Percentiles rank a stretch among this genome's conserved stretches.
phyloP scores from a whole-genome alignment of 2,329 filamentous ascomycete genomes.

The Neofusicoccum laricinum region DNA sequence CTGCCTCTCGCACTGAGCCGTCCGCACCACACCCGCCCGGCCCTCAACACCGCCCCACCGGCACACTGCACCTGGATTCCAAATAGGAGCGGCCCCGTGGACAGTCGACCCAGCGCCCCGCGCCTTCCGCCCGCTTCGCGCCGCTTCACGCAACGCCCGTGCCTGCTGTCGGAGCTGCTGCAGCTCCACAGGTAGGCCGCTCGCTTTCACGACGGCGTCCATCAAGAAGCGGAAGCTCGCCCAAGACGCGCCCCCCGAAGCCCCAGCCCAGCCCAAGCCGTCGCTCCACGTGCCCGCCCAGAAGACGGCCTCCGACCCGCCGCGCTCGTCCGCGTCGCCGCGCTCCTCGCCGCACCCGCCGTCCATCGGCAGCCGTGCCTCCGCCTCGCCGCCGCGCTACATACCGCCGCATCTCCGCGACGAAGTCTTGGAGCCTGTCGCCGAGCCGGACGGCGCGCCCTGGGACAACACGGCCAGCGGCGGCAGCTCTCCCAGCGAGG shows the following conservation, averaged over 20 bases:
- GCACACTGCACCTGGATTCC: background rate
- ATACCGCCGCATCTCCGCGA: conserved; percentile 57
- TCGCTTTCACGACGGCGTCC: conserved; percentile 40
- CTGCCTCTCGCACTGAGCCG: conserved; percentile 13
- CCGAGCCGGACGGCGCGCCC: conserved; percentile 25
- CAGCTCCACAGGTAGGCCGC: conserved; percentile 38
- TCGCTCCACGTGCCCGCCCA: background rate
- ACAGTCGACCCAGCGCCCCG: background rate
- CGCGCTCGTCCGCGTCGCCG: conserved; percentile 25
- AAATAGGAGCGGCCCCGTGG: background rate
- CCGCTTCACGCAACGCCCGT: conserved; percentile 15
- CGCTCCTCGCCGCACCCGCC: conserved; percentile 36
- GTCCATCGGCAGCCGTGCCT: conserved; percentile 24
- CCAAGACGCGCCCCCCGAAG: conserved; percentile 23
- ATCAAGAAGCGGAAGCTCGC: conserved; percentile 48
- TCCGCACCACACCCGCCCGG: background rate
- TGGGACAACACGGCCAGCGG: conserved; percentile 36
- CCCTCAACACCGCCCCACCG: background rate
- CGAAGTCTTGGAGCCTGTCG: conserved; percentile 43
- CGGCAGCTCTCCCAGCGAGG: conserved; percentile 49
- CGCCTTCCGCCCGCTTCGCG: conserved; percentile 7
- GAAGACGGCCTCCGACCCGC: conserved; percentile 18
- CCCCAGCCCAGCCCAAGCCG: conserved; percentile 13
- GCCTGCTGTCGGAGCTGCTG: conserved; percentile 36
- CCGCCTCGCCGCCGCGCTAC: conserved; percentile 44